A percentile compares a stretch with the other conserved stretches of the same genome.
Evolutionary conservation across 306 rosid genomes (phyloP).

Genomic region (Astragalus membranaceus): DNA sequence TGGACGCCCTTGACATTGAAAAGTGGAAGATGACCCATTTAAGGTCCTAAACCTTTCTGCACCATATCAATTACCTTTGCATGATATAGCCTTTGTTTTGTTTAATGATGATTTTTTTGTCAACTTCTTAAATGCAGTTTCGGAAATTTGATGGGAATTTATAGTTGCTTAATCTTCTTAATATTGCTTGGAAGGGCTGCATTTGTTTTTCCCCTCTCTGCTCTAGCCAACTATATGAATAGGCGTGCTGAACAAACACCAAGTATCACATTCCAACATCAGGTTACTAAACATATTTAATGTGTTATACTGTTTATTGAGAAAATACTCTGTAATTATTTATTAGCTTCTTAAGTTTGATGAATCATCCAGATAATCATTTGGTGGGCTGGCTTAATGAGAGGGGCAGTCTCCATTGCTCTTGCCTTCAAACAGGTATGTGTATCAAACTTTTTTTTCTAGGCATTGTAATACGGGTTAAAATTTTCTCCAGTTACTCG

Average conservation of each 20-base stretch:
- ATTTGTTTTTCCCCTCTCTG: conserved; percentile 81
- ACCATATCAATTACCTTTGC: not conserved
- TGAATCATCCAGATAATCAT: conserved; percentile 46
- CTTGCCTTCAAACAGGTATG: conserved; percentile 84
- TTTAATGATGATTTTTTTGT: not conserved
- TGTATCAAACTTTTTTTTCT: not conserved
- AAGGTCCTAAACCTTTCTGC: conserved; percentile 40
- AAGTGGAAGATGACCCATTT: conserved; percentile 77
- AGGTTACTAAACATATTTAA: conserved; percentile 38
- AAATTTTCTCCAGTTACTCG: too few species aligned
- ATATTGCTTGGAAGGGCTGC: conserved; percentile 76
- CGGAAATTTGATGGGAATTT: conserved; percentile 50
- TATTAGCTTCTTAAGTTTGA: not conserved
- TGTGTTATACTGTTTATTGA: not conserved
- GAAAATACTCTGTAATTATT: not conserved
- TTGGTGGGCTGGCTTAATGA: conserved; percentile 97
- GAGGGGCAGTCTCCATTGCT: conserved; percentile 95
- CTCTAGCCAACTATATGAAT: conserved; percentile 53
- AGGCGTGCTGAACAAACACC: conserved; percentile 34
- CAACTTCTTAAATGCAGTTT: conserved; percentile 35
- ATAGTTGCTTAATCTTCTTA: conserved; percentile 45
- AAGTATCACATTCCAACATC: conserved; percentile 53
- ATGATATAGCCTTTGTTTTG: not conserved
- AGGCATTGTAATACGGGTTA: not conserved
- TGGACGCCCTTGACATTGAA: conserved; percentile 89